Percentiles rank a stretch among this genome's conserved stretches.
Evolutionary conservation across 768 basidiomycete species (phyloP).

Genomic region (Tylopilus balloui): DNA sequence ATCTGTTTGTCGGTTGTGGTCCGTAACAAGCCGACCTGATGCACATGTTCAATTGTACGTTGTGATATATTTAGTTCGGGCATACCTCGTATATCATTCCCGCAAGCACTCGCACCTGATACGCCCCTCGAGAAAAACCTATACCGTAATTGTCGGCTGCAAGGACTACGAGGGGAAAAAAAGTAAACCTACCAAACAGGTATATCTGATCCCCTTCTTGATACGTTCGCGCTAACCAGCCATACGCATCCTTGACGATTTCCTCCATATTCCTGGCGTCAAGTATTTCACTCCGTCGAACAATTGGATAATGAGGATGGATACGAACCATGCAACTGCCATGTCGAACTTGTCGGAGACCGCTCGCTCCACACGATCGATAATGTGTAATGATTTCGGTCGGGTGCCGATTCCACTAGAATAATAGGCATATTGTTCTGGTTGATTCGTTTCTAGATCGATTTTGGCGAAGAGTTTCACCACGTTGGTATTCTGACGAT

Average conservation of each 20-base stretch:
- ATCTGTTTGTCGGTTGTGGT: constrained; percentile 21
- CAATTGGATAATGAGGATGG: background rate
- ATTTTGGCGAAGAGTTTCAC: constrained; percentile 34
- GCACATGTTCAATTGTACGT: background rate
- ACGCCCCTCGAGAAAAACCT: constrained; percentile 44
- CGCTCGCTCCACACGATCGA: constrained; percentile 16
- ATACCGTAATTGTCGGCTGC: background rate
- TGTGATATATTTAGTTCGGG: no score
- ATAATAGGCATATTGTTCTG: constrained; percentile 33
- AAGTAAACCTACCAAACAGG: constrained; percentile 28
- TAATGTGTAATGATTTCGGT: constrained; percentile 24
- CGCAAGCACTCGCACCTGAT: constrained; percentile 37
- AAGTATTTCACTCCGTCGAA: background rate
- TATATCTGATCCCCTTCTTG: constrained; percentile 32
- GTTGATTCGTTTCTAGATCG: constrained; percentile 12
- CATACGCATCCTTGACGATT: constrained; percentile 32
- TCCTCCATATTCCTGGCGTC: constrained; percentile 33
- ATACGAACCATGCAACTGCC: constrained; percentile 37
- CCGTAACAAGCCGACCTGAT: constrained; percentile 5
- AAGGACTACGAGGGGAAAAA: background rate
- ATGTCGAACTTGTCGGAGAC: constrained; percentile 31
- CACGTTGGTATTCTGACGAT: constrained; percentile 36
- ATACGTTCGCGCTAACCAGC: constrained; percentile 32
- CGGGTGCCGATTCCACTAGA: constrained; percentile 38
- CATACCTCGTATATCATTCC: constrained; percentile 39